Conservation (phyloP, 2,329 filamentous ascomycete species). For the Trichophyton equinum region DNA sequence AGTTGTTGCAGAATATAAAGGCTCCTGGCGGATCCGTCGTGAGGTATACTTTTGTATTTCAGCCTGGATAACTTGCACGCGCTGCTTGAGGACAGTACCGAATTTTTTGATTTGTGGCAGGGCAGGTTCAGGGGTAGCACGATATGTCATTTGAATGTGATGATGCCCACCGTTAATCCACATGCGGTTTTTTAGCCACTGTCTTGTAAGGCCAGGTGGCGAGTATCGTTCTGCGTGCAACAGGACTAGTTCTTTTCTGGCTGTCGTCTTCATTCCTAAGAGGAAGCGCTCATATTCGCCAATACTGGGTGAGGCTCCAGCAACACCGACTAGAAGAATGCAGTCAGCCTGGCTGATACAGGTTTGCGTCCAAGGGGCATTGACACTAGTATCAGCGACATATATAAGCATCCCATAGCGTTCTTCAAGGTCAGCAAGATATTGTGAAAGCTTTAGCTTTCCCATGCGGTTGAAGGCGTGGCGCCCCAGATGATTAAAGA, state of each 20-base stretch:
- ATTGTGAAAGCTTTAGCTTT: slow-evolving; percentile 88
- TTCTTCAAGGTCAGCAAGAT: slow-evolving; percentile 90
- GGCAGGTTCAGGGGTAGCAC: slow-evolving; percentile 60
- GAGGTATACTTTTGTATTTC: slow-evolving; percentile 98
- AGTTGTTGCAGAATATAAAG: slow-evolving; percentile 80
- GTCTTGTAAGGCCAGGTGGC: slow-evolving; percentile 66
- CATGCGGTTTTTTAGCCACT: slow-evolving; percentile 82
- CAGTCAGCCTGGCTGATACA: slow-evolving; percentile 96
- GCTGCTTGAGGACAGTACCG: slow-evolving; percentile 74
- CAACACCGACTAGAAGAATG: slow-evolving; percentile 81
- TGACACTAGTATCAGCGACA: slow-evolving; percentile 91
- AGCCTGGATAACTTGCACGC: slow-evolving; percentile 87
- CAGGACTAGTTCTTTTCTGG: slow-evolving; percentile 80
- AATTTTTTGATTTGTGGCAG: slow-evolving; percentile 65
- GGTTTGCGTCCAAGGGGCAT: slow-evolving; percentile 95
- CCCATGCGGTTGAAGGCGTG: slow-evolving; percentile 97
- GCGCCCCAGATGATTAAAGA: slow-evolving; percentile 85
- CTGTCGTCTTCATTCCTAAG: slow-evolving; percentile 92
- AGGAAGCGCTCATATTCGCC: slow-evolving; percentile 96
- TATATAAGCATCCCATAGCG: slow-evolving; percentile 94
- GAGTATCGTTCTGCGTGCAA: slow-evolving; percentile 84
- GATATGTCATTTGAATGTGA: slow-evolving; percentile 91
- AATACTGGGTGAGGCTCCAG: slow-evolving; percentile 77
- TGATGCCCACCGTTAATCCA: slow-evolving; percentile 99
- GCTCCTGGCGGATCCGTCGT: slow-evolving; percentile 73